Percentiles rank a stretch among this genome's conserved stretches.
Conservation (phyloP, 176 grass and related monocot genomes). For the Carex parvula region DNA sequence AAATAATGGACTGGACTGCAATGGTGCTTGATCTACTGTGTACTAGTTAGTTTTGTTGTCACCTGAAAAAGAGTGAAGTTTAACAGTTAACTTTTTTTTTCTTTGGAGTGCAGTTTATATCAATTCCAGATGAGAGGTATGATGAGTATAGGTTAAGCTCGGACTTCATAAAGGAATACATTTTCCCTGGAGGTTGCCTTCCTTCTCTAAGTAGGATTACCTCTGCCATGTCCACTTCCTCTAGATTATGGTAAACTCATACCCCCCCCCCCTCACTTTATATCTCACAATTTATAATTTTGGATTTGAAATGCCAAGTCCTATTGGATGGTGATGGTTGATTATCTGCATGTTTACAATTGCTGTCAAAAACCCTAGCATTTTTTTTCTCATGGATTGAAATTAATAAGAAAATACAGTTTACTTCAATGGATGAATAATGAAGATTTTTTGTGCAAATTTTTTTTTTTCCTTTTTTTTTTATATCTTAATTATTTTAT, state of each 20-base stretch:
- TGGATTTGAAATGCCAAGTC: background rate
- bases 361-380: background rate
- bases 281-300: background rate
- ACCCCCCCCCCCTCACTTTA: no score
- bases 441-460: background rate
- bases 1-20: no score
- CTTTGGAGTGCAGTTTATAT: conserved; percentile 49
- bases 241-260: conserved; percentile 56
- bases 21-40: no score
- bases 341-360: background rate
- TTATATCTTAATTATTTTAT: background rate
- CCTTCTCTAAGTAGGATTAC: conserved; percentile 64
- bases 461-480: background rate
- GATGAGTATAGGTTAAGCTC: conserved; percentile 72
- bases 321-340: background rate
- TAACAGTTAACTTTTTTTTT: background rate
- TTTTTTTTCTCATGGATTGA: background rate
- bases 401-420: no score
- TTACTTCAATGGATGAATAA: no score
- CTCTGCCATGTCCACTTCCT: conserved; percentile 55
- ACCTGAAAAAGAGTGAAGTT: background rate
- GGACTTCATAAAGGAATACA: conserved; percentile 87
- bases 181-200: conserved; percentile 75
- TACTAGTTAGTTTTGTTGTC: no score
- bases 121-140: conserved; percentile 72